Base-by-base conservation (phyloP, 495 filamentous ascomycete species). In the Penicillium pulvis region DNA sequence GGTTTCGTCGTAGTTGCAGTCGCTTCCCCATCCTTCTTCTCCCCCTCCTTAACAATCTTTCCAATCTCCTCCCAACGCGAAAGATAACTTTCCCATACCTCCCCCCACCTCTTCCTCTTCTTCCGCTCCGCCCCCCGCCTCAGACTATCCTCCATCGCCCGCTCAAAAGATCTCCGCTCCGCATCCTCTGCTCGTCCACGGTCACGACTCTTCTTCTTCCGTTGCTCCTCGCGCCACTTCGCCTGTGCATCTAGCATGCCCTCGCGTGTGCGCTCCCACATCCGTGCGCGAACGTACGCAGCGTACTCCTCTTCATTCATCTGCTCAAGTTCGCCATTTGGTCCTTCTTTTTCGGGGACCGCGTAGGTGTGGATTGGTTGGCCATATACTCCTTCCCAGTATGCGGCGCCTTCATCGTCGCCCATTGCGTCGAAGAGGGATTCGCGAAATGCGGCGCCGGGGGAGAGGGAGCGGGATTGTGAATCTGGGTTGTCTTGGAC, bases 381-480 rank as follows among this genome's bases (percentile, higher is more conserved):
- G 14, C 93, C 92, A 73, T 97, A 98, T 50, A 98, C 91, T 35
- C 85, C 82, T 69, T 96, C 88, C 94, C 94, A 98, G 77, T 91
- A 98, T 35, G 84, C 84, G 43, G 94, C 94, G 39, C 94, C 94
- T 76, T 98, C 94, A 74, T 98, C 94, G 73, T 98, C 94, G 41
- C 92, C 95, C 71, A 98, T 87, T n/a, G 94, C 94, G 72, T 98
- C 94, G 79, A 98, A 97, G 48, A 98, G 86, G n/a, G 91, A 94
- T 76, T 96, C 91, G 26, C 91, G 88, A 73, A 98, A 98, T 16
- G 93, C 92, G 10, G 80, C 74, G 19, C 87, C 82, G 6, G 89
- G 79, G 60, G 87, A 81, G 16, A 82, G 52, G 39, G 45, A 11
- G 2, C 45, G 42, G 35, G 51, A 43, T 31, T 55, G 43, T 35